phyloP scores from a whole-genome alignment of 1,284 basidiomycete genomes.

The Ceratobasidium sp. region DNA sequence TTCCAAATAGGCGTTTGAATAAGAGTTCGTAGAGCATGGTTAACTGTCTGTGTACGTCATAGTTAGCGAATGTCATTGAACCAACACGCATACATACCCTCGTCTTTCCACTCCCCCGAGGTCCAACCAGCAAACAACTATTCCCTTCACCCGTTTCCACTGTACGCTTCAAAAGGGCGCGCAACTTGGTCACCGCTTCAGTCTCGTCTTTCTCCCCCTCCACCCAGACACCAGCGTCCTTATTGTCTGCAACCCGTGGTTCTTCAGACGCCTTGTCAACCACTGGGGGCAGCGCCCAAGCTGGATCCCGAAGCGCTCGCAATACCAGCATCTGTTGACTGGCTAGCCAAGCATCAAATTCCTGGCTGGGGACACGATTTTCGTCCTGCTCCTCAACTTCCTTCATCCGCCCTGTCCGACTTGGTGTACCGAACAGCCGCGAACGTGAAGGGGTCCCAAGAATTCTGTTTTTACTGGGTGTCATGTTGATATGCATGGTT shows the following conservation, averaged over 20 bases:
- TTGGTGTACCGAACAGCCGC: constrained; percentile 40
- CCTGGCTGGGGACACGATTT: constrained; percentile 11
- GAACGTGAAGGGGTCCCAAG: constrained; percentile 27
- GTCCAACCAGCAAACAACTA: constrained; percentile 87
- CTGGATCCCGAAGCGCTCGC: constrained; percentile 19
- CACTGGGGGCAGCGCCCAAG: constrained; percentile 6
- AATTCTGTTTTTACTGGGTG: constrained; percentile 35
- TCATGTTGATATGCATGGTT: constrained; percentile 35
- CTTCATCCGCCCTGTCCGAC: constrained; percentile 25
- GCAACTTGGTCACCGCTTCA: constrained; percentile 57
- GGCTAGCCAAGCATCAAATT: constrained; percentile 25
- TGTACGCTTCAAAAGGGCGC: constrained; percentile 77
- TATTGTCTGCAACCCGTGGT: background rate
- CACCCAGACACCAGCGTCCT: background rate
- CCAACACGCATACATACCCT: constrained; percentile 65
- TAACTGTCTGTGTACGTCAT: constrained; percentile 17
- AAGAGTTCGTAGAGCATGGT: constrained; percentile 24
- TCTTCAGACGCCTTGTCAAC: background rate
- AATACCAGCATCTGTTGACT: constrained; percentile 24
- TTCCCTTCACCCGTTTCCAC: constrained; percentile 87
- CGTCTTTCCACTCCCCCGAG: constrained; percentile 87
- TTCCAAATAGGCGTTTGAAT: constrained; percentile 15
- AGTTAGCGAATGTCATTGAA: background rate
- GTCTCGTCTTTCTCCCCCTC: constrained; percentile 43
- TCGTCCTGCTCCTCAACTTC: constrained; percentile 25